Conservation (phyloP, 345 rosid species). For the Heritiera fomes region DNA sequence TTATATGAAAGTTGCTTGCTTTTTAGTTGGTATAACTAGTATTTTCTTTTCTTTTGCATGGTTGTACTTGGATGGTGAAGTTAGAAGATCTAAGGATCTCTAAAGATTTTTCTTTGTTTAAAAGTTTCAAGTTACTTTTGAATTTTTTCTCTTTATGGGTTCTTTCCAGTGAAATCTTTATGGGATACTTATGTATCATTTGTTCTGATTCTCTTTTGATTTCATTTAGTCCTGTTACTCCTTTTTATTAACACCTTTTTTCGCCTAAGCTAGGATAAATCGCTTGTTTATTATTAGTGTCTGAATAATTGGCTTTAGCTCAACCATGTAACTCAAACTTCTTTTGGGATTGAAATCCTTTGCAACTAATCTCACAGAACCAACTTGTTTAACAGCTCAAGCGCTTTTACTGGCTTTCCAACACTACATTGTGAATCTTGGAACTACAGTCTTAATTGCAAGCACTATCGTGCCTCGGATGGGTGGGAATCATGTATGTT, state of each 20-base stretch:
- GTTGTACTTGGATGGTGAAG: conserved; percentile 4
- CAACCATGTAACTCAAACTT: background rate
- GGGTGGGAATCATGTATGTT: conserved; percentile 86
- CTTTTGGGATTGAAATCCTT: background rate
- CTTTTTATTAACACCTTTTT: background rate
- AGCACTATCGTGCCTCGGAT: conserved; percentile 66
- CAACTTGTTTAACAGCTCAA: conserved; percentile 55
- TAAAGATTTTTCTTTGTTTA: background rate
- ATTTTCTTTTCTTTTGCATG: conserved; percentile 22
- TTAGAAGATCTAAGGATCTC: background rate
- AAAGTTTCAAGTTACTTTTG: background rate
- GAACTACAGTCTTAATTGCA: conserved; percentile 74
- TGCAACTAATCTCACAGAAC: conserved; percentile 6
- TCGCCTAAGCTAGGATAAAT: conserved; percentile 2
- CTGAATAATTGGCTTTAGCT: background rate
- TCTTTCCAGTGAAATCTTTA: conserved; percentile 7
- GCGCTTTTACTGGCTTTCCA: conserved; percentile 76
- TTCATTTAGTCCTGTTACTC: background rate
- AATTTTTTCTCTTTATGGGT: background rate
- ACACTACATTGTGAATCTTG: conserved; percentile 91
- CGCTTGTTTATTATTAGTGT: background rate
- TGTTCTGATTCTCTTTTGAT: conserved; percentile 28
- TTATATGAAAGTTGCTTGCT: conserved; percentile 29
- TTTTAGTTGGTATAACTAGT: conserved; percentile 23
- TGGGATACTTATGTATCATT: background rate